Base-by-base conservation (phyloP, 2,329 filamentous ascomycete species). In the Colletotrichum tropicale region DNA sequence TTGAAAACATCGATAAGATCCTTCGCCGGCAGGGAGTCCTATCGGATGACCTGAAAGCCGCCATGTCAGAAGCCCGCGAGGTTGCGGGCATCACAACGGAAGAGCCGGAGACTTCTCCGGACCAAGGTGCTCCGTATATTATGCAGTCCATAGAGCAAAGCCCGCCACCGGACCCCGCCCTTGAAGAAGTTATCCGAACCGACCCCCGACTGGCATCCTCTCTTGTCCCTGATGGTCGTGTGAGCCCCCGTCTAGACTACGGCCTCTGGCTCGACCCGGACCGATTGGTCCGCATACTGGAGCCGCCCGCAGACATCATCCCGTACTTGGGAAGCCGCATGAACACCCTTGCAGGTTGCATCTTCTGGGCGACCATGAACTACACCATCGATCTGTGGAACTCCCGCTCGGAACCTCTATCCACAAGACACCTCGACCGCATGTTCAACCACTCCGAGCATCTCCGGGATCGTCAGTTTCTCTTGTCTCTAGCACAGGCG, bases 351-450 rank as follows among this genome's bases (percentile, higher is more conserved):
- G 62, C 76, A 5, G 77, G 76, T 0, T 58, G 55, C 58, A 74
- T 78, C 15, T 77, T 78, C 62, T 78, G 77, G 77, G 69, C 75
- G 13, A 72, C 66, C 18, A 52, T 78, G 62, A 60, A 69, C 36
- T 74, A 76, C 66, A 70, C 65, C 55, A 38, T 72, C 61, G 64
- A 75, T 43, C 71, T 77, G 16, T 77, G 72, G 75, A 65, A 77
- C 36, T 58, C 68, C 9, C 75, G 69, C 34, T n/a, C 62, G 3
- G 34, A 58, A 4, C 28, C 58, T 8, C 56, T 32, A 10, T 64
- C 75, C 0, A 34, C 15, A 34, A 66, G 36, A 15, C 43, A 43
- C 5, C 43, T 75, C 10, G 73, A 75, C 26, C 65, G 67, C 62
- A 38, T 77, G 36, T 68, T 75, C 30, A 56, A 36, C 26, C 62